Evolutionary conservation across 768 basidiomycete species (phyloP), one percentile per base, ranked within the genome.

Genomic region (Kwoniella sp.): DNA sequence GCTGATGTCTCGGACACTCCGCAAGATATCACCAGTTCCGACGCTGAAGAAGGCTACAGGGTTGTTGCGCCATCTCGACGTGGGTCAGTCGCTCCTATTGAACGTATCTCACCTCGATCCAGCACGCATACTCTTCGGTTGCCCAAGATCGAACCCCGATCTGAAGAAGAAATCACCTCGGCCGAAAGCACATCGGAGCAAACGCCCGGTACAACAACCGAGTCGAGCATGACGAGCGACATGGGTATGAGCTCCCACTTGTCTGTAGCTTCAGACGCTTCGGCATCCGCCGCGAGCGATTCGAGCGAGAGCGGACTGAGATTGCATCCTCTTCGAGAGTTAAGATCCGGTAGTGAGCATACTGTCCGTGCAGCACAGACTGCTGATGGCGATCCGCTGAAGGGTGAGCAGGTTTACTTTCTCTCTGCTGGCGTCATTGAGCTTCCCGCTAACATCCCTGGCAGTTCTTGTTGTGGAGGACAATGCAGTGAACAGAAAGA

Each of bases 381-480:
- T 53, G 10, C 26, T n/a, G 57, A 58, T 30, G 52, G 51, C 7
- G 25, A 44, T 2, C 40, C 64, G 24, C 29, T 56, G 48, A 62
- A 54, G n/a, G 58, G 57, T 62, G 33, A 60, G 58, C 49, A 24
- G 21, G 29, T 36, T 10, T 17, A 54, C 52, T 9, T 26, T 48
- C 17, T 36, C n/a, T 25, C 46, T 58, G 26, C 21, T 48, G 56
- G 33, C 33, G 33, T 36, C 58, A 30, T 24, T 22, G 15, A 22
- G 4, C 9, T 24, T 33, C 7, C 33, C n/a, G n/a, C n/a, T n/a
- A n/a, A n/a, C n/a, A n/a, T n/a, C n/a, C n/a, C n/a, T 6, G 17
- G 36, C 26, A 70, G 76, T 79, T 1, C 67, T 79, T n/a, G 73
- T 79, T 1, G 78, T 77, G 2, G 78, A 79, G 59, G 78, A 79